Conservation (phyloP, 495 filamentous ascomycete species). For the Xylaria castorea region DNA sequence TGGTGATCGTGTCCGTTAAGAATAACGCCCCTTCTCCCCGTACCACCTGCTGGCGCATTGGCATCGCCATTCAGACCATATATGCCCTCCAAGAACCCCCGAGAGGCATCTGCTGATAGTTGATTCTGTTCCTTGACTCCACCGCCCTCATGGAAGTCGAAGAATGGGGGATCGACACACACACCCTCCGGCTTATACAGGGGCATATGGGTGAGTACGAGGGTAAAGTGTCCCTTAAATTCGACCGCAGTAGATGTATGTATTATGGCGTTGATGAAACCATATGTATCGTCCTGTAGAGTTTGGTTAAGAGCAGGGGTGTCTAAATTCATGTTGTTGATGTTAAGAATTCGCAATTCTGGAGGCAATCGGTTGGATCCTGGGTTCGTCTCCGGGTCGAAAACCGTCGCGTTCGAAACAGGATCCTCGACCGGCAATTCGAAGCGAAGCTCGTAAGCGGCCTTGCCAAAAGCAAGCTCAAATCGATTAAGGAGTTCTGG, state of each 20-base stretch:
- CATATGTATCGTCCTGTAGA: slow-evolving; percentile 74
- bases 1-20: slow-evolving; percentile 94
- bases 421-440: slow-evolving; percentile 56
- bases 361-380: slow-evolving; percentile 54
- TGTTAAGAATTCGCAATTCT: slow-evolving; percentile 78
- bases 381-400: slow-evolving; percentile 41
- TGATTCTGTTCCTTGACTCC: slow-evolving; percentile 93
- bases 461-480: slow-evolving; percentile 79
- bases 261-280: slow-evolving; percentile 77
- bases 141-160: slow-evolving; percentile 71
- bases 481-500: slow-evolving; percentile 75
- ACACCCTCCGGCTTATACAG: slow-evolving; percentile 82
- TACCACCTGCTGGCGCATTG: slow-evolving; percentile 59
- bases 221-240: slow-evolving; percentile 70
- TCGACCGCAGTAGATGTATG: slow-evolving; percentile 69
- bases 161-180: slow-evolving; percentile 83
- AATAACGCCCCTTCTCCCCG: slow-evolving; percentile 70
- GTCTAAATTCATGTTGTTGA: slow-evolving; percentile 94
- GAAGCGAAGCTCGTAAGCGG: slow-evolving; percentile 87
- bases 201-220: slow-evolving; percentile 91
- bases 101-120: slow-evolving; percentile 70
- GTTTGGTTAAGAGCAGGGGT: slow-evolving; percentile 69
- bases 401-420: slow-evolving; percentile 42
- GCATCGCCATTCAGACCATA: slow-evolving; percentile 74
- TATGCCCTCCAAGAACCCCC: slow-evolving; percentile 75